phyloP scores from a whole-genome alignment of 768 basidiomycete species.

The Tubosaeta sp. region DNA sequence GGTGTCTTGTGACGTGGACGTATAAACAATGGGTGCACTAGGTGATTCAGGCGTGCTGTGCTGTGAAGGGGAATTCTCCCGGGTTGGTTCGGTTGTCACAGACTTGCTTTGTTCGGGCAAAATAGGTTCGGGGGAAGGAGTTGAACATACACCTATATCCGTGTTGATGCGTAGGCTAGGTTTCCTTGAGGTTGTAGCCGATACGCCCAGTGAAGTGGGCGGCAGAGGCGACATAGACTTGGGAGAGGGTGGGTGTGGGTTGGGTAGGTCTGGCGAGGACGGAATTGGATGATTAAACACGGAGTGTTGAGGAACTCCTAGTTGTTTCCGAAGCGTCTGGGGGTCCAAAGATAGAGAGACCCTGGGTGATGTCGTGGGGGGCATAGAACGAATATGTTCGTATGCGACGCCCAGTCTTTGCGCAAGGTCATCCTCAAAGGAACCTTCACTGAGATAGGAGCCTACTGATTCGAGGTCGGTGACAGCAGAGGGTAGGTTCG shows the following conservation, averaged over 20 bases:
- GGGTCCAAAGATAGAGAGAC: constrained; percentile 23
- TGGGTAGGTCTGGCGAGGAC: constrained; percentile 20
- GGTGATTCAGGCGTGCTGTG: background rate
- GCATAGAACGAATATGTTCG: constrained; percentile 22
- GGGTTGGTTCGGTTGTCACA: background rate
- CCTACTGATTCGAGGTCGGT: background rate
- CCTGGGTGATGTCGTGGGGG: constrained; percentile 6
- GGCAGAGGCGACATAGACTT: background rate
- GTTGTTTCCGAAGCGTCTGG: constrained; percentile 23
- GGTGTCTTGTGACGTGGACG: background rate
- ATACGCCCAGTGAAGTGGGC: background rate
- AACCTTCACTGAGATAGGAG: background rate
- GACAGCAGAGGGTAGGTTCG: background rate
- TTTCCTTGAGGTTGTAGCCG: background rate
- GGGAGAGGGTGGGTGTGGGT: constrained; percentile 15
- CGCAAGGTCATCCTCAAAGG: constrained; percentile 15
- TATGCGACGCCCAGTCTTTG: constrained; percentile 22
- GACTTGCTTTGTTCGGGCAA: background rate
- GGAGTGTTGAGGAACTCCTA: constrained; percentile 30
- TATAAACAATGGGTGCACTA: background rate
- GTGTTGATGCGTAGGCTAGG: background rate
- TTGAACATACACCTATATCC: constrained; percentile 1
- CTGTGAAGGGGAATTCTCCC: background rate
- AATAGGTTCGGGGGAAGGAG: background rate
- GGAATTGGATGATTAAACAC: constrained; percentile 19